Base-by-base conservation (phyloP, 1,139 yeast genomes). In the Chernovozyma sophiae-reginae region DNA sequence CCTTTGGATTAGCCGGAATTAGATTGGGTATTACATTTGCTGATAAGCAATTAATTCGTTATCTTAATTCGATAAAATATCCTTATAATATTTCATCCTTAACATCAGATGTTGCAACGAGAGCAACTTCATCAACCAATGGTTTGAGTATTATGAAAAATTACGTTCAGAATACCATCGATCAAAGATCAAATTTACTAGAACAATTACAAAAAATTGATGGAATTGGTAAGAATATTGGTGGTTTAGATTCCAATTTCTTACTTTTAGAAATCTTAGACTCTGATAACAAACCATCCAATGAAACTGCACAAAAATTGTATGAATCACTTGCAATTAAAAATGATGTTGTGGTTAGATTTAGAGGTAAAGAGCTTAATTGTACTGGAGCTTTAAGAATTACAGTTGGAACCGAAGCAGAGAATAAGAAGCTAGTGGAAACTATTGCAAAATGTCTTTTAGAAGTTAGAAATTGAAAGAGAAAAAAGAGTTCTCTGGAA, bases 1-100 rank as follows among this genome's bases (percentile, higher is more conserved):
- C 97, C 0, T 94, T 92, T 64, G 98, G 98, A 4, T 74, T 92
- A 41, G 98, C 98, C 3, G 97, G 97, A 32, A 84, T 89, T 36
- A 74, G 98, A 50, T 58, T 90, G 35, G 98, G 98, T 17, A 68
- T 87, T 43, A 81, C 96, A 1, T 90, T 60, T 55, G 72, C 90
- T 10, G 68, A 74, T 13, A 62, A 68, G 12, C 76, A 74, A 39
- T 68, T 92, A 37, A 74, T 96, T 0, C 53, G 60, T 14, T 74
- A 84, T 37, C 66, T 92, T 50, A 92, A 94, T 57, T 78, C 95
- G 22, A 81, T 92, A 83, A 92, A 90, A 55, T 96, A 95, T 30
- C 98, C 98, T 1, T 94, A 92, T 62, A 94, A 92, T 58, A 86
- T 92, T 36, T 86, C 96, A 8, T 77, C 90, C 5, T 69, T 86